These are phyloP conservation scores for Cichorium intybus DNA, from an alignment of 140 eudicot genomes.

Conservation along the genomic window DNA sequence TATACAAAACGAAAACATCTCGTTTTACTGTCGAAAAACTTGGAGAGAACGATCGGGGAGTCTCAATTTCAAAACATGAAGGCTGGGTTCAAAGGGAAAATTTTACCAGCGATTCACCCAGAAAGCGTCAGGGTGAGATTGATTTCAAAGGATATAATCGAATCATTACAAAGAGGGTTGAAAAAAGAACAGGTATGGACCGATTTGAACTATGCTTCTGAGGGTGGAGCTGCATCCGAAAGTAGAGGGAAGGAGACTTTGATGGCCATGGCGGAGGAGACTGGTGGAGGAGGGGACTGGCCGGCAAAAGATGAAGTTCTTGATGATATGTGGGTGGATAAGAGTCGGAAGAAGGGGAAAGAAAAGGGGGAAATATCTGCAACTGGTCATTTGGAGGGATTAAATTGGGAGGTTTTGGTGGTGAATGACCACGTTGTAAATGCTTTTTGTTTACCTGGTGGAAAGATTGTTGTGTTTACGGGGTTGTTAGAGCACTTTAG, in stretches of 20 bases:
- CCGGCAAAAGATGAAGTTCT: constrained; percentile 64
- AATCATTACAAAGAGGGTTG: constrained; percentile 71
- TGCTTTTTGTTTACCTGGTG: constrained; percentile 95
- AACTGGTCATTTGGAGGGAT: constrained; percentile 65
- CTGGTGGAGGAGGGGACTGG: constrained; percentile 48
- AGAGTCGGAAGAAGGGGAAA: constrained; percentile 71
- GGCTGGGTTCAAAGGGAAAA: constrained; percentile 57
- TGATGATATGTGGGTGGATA: constrained; percentile 81
- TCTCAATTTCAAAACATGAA: constrained; percentile 53
- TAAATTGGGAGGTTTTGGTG: constrained; percentile 89
- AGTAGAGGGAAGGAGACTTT: constrained; percentile 38
- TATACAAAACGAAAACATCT: constrained; percentile 76
- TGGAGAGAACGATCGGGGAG: constrained; percentile 64
- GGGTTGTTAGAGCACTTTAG: constrained; percentile 76
- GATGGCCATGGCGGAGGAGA: constrained; percentile 39
- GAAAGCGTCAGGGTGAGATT: constrained; percentile 69
- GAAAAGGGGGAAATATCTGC: constrained; percentile 48
- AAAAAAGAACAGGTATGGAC: constrained; percentile 76
- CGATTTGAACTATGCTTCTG: constrained; percentile 59
- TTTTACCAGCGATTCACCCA: constrained; percentile 80
- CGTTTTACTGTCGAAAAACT: constrained; percentile 43
- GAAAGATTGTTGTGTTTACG: constrained; percentile 93
- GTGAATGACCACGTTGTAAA: constrained; percentile 73
- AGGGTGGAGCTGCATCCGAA: constrained; percentile 20
- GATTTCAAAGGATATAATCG: constrained; percentile 66